Evolutionary conservation across 805 yeast species (phyloP).

Genomic region (Candida sakaeoensis): DNA sequence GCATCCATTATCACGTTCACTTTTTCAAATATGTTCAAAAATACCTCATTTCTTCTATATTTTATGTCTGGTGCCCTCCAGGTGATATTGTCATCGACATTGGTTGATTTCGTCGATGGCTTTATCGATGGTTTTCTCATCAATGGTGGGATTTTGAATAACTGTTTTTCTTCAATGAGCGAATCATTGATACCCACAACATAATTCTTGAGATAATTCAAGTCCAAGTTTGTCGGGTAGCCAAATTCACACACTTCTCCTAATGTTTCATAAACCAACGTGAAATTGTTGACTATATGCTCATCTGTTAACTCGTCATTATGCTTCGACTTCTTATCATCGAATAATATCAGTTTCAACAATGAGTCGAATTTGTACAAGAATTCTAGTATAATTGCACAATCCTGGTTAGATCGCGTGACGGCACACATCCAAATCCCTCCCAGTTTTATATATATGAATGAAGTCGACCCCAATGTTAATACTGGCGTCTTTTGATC

Average conservation of each 20-base stretch:
- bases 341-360: conserved; percentile 32
- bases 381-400: conserved; percentile 75
- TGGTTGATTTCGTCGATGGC: conserved; percentile 9
- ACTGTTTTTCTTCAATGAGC: conserved; percentile 14
- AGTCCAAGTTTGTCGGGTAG: conserved; percentile 65
- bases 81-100: conserved; percentile 30
- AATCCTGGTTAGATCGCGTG: conserved; percentile 86
- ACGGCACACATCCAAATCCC: conserved; percentile 81
- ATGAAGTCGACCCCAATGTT: conserved; percentile 90
- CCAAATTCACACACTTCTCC: conserved; percentile 80
- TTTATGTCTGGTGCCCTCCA: conserved; percentile 74
- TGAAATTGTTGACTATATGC: conserved; percentile 60
- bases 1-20: conserved; percentile 67
- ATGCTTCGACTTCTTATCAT: conserved; percentile 5
- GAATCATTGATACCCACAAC: conserved; percentile 8
- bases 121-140: conserved; percentile 10
- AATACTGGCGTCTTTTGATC: conserved; percentile 43
- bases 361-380: conserved; percentile 58
- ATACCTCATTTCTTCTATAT: conserved; percentile 79
- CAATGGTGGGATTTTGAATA: conserved; percentile 15
- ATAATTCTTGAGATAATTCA: conserved; percentile 21
- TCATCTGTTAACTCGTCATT: conserved; percentile 24
- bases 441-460: conserved; percentile 64
- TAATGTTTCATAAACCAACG: conserved; percentile 67
- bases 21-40: conserved; percentile 70